phyloP scores from a whole-genome alignment of 106 monocot genomes.

The Platanthera zijinensis region DNA sequence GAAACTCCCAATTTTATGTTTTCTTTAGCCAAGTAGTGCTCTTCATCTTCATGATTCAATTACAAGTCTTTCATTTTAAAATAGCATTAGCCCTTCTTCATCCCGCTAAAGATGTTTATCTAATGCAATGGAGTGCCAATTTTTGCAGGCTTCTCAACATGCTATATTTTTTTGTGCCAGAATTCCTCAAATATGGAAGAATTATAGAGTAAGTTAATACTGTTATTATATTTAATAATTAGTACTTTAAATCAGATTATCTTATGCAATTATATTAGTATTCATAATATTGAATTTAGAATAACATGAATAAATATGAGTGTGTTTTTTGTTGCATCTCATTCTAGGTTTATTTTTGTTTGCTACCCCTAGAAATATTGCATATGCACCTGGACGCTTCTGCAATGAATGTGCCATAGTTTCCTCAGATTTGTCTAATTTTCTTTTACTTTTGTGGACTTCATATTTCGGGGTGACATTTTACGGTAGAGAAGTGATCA shows the following conservation, averaged over 20 bases:
- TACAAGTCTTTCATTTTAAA: background rate
- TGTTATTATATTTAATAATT: background rate
- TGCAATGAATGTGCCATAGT: too few relatives aligned
- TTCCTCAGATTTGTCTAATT: too few relatives aligned
- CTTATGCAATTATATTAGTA: background rate
- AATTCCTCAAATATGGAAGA: constrained; percentile 95
- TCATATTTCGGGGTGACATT: too few relatives aligned
- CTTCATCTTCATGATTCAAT: background rate
- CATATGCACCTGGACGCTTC: too few relatives aligned
- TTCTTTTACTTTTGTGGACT: too few relatives aligned
- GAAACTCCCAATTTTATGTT: background rate
- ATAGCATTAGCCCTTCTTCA: background rate
- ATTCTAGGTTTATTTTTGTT: too few relatives aligned
- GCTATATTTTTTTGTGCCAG: constrained; percentile 92
- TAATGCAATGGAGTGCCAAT: constrained; percentile 1
- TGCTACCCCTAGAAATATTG: too few relatives aligned
- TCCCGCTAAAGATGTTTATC: background rate
- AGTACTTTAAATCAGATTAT: background rate
- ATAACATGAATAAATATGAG: background rate
- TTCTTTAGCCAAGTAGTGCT: background rate
- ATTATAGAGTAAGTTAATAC: constrained; percentile 46
- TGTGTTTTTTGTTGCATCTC: background rate
- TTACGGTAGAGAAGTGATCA: too few relatives aligned
- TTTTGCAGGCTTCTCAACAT: constrained; percentile 89
- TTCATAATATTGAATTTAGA: background rate